Evolutionary conservation across 257 asterid genomes (phyloP).

Genomic region (Datura wrightii): DNA sequence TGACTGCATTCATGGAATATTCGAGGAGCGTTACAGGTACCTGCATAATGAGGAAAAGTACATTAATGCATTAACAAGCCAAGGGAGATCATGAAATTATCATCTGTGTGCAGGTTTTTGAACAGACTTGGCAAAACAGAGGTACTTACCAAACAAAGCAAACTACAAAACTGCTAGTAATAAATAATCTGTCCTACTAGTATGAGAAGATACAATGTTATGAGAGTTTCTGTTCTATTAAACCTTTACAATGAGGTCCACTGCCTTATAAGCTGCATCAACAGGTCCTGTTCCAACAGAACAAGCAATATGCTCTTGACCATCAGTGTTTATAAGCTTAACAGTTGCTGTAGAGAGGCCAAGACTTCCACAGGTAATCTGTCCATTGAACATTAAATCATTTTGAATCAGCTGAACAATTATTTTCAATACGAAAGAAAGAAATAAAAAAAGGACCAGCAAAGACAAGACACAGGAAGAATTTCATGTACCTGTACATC

Average conservation of each 20-base stretch:
- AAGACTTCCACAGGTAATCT: constrained; percentile 92
- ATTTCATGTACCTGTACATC: constrained; percentile 67
- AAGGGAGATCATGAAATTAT: no score
- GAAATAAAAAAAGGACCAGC: not conserved
- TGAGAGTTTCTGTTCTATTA: constrained; percentile 29
- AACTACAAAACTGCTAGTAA: no score
- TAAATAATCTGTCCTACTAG: no score
- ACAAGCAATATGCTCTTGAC: constrained; percentile 69
- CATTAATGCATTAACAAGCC: not conserved
- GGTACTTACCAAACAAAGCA: no score
- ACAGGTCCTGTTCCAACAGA: constrained; percentile 98
- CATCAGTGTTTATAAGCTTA: constrained; percentile 69
- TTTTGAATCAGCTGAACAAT: constrained; percentile 10
- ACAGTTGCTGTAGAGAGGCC: constrained; percentile 98
- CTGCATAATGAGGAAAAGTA: constrained; percentile 44
- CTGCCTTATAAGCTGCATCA: constrained; percentile 94
- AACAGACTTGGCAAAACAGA: no score
- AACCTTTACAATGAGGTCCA: constrained; percentile 84
- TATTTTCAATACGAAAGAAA: not conserved
- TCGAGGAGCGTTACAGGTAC: constrained; percentile 80
- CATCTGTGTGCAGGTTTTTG: no score
- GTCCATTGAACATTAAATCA: constrained; percentile 29
- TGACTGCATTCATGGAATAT: constrained; percentile 79
- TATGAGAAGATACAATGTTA: not conserved
- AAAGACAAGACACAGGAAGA: not conserved